Base-by-base conservation (phyloP, 345 rosid genomes). In the Linum lewisii region DNA sequence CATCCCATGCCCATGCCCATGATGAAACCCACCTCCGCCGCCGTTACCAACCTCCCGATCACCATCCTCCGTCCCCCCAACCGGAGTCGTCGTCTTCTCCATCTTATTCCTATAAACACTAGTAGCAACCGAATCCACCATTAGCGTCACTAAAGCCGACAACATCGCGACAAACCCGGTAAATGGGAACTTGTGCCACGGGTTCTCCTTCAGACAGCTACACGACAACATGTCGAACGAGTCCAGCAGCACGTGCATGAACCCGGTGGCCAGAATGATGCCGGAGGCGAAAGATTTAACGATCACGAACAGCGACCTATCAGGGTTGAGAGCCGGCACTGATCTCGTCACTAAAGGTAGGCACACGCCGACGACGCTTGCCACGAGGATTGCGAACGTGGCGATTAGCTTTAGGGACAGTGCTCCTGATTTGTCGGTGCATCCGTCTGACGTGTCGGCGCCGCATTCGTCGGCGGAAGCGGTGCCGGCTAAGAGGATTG, bases 161-260 rank as follows among this genome's bases (percentile, higher is more conserved):
- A 90, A 53, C 97, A 90, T 90, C 5, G 97, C 93, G 0, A 83
- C 85, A 68, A 90, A 90, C 2, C 85, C 85, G 2, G 90, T 72
- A 45, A 90, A 86, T 0, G 95, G 90, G 65, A 86, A 90, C 61
- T 87, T 90, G 60, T 80, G 84, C 97, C 97, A 84, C 0, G 97
- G 95, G 21, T 72, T 77, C 7, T 83, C 88, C 0, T 63, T 10
- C 69, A 90, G 75, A 69, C 97, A 87, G 7, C 26, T 16, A 0
- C 93, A 90, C 2, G 76, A 64, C 59, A 90, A 68, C 82, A 78
- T 77, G 64, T 80, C 90, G 34, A 84, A 90, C 32, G 95, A 90
- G 71, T 90, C 95, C 2, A 93, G 97, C 62, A 87, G 55, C 18
- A 87, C 97, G 44, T 90, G 95, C 93, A 85, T 87, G 74, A 81